Evolutionary conservation across 1,284 basidiomycete species (phyloP).

Genomic region (Malassezia yamatoensis): DNA sequence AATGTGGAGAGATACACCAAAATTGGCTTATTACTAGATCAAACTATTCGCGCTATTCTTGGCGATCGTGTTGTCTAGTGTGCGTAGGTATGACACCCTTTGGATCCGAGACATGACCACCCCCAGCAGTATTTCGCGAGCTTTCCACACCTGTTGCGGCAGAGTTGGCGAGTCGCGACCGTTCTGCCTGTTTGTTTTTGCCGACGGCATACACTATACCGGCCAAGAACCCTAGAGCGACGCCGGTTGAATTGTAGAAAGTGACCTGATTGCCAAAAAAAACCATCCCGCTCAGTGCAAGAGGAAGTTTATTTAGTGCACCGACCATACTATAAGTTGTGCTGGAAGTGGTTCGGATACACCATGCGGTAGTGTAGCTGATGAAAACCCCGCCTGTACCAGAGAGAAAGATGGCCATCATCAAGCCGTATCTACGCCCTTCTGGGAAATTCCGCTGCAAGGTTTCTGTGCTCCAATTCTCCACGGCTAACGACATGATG

Average conservation of each 20-base stretch:
- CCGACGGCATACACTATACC: constrained; percentile 52
- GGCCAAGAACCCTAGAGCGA: constrained; percentile 79
- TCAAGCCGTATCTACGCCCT: constrained; percentile 66
- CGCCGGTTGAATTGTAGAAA: constrained; percentile 74
- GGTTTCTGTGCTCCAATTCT: constrained; percentile 79
- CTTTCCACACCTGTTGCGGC: constrained; percentile 20
- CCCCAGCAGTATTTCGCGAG: background rate
- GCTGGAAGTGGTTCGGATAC: constrained; percentile 85
- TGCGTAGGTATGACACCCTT: constrained; percentile 26
- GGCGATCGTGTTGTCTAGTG: background rate
- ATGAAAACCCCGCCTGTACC: constrained; percentile 95
- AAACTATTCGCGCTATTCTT: background rate
- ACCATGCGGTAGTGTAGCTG: constrained; percentile 98
- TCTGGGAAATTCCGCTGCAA: constrained; percentile 77
- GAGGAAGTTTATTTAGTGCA: constrained; percentile 93
- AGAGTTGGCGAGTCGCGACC: constrained; percentile 23
- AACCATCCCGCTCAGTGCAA: constrained; percentile 55
- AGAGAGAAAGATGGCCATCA: constrained; percentile 84
- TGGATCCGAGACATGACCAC: constrained; percentile 10
- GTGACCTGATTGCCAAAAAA: constrained; percentile 67
- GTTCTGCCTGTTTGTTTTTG: constrained; percentile 45
- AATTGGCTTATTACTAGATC: background rate
- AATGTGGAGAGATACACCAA: background rate
- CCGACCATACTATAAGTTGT: constrained; percentile 99
- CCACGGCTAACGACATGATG: constrained; percentile 70